phyloP scores from a whole-genome alignment of 2,329 filamentous ascomycete genomes.

The Lomentospora prolificans region DNA sequence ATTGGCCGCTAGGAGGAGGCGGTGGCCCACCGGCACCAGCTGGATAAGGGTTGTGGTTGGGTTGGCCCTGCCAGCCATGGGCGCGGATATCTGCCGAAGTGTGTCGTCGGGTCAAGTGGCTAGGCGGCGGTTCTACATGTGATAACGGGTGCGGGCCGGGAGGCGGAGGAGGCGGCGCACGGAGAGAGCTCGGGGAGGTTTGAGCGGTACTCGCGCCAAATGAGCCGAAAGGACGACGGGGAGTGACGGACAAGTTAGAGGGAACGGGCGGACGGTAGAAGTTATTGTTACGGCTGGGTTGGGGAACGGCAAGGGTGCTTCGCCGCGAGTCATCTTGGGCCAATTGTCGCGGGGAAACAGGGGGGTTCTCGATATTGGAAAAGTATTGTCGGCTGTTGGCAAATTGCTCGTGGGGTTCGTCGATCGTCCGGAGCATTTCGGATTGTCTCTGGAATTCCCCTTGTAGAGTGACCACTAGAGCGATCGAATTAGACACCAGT shows the following conservation, averaged over 20 bases:
- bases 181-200: conserved; percentile 52
- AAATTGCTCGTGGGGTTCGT: conserved; percentile 58
- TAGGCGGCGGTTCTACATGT: conserved; percentile 50
- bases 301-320: conserved; percentile 54
- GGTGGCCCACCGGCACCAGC: conserved; percentile 31
- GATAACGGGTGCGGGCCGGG: conserved; percentile 55
- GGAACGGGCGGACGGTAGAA: conserved; percentile 71
- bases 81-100: conserved; percentile 93
- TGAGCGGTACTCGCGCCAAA: conserved; percentile 63
- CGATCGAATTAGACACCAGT: background rate
- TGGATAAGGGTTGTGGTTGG: conserved; percentile 13
- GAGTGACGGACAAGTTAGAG: conserved; percentile 68
- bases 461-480: conserved; percentile 43
- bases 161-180: conserved; percentile 50
- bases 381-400: conserved; percentile 59
- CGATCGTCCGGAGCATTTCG: conserved; percentile 44
- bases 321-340: conserved; percentile 76
- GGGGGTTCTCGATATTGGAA: conserved; percentile 59
- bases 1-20: conserved; percentile 45
- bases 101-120: conserved; percentile 71
- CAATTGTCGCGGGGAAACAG: conserved; percentile 79
- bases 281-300: conserved; percentile 43
- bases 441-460: conserved; percentile 51
- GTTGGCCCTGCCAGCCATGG: conserved; percentile 61
- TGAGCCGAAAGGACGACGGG: conserved; percentile 75